Percentiles rank a stretch among this genome's conserved stretches.
Conservation (phyloP, 2,329 filamentous ascomycete species). For the Teratosphaeria epicoccoides region DNA sequence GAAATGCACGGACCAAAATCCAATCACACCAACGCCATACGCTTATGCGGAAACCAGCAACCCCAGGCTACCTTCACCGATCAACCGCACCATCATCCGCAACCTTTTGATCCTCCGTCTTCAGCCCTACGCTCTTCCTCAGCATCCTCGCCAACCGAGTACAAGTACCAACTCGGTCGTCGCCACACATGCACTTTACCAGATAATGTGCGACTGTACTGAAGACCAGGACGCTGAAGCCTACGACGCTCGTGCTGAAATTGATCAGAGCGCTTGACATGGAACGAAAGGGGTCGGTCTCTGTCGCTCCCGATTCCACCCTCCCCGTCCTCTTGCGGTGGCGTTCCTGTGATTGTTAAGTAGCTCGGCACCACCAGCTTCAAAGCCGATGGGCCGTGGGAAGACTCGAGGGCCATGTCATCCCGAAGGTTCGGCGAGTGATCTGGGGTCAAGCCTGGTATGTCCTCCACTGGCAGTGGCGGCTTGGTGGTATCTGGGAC, state of each 20-base stretch:
- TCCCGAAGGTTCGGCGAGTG: constrained; percentile 21
- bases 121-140: constrained; percentile 19
- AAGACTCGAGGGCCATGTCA: constrained; percentile 18
- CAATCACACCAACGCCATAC: neutral
- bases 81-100: neutral
- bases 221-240: constrained; percentile 20
- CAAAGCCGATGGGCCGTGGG: constrained; percentile 4
- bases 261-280: constrained; percentile 14
- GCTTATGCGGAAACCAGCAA: neutral
- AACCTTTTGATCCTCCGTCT: neutral
- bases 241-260: constrained; percentile 10
- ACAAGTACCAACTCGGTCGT: constrained; percentile 20
- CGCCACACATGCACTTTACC: constrained; percentile 23
- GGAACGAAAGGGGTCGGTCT: constrained; percentile 17
- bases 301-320: constrained; percentile 13
- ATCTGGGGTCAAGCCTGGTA: constrained; percentile 24
- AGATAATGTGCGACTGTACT: constrained; percentile 19
- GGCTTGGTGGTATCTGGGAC: constrained; percentile 2
- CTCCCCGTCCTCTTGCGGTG: constrained; percentile 7
- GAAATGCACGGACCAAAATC: neutral
- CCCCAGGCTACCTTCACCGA: neutral
- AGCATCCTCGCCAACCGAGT: constrained; percentile 18
- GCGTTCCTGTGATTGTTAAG: constrained; percentile 11
- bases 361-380: constrained; percentile 13
- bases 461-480: constrained; percentile 12